A percentile compares a stretch with the other conserved stretches of the same genome.
Evolutionary conservation across 2,329 filamentous ascomycete genomes (phyloP).

Genomic region (Sordariomycetes sp.): DNA sequence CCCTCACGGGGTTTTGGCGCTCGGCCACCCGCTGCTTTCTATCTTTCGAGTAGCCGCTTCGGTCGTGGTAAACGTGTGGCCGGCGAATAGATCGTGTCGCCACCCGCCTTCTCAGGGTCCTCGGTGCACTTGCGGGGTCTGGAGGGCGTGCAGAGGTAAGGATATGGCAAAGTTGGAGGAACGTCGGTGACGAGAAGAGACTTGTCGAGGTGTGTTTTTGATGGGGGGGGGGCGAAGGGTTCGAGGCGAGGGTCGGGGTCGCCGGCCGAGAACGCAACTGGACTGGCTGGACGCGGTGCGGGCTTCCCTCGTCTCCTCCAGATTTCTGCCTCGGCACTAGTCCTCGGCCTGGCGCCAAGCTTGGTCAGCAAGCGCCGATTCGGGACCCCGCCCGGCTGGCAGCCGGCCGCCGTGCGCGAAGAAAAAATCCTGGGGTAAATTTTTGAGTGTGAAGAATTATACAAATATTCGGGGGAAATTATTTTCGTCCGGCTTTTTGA

Average conservation of each 20-base stretch:
- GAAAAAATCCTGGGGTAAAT: neutral
- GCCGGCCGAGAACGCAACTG: too few relatives aligned
- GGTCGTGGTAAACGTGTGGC: too few relatives aligned
- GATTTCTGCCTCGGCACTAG: slow-evolving; percentile 5
- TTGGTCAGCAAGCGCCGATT: neutral
- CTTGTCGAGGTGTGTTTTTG: neutral
- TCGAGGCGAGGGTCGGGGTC: neutral
- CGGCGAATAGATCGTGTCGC: too few relatives aligned
- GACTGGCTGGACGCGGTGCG: neutral
- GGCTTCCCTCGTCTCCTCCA: neutral
- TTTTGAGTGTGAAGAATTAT: neutral
- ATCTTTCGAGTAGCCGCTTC: neutral
- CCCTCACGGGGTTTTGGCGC: neutral
- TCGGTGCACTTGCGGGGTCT: too few relatives aligned
- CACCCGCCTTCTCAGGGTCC: too few relatives aligned
- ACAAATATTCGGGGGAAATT: too few relatives aligned
- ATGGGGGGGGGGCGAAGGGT: neutral
- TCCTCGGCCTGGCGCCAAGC: neutral
- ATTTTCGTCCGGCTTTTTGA: neutral
- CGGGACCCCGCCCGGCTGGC: neutral
- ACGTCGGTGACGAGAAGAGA: neutral
- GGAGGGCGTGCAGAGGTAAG: neutral
- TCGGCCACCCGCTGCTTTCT: neutral
- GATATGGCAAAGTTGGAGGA: neutral
- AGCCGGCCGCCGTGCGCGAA: neutral